Evolutionary conservation across 805 yeast species (phyloP).

Genomic region (Yarrowia porcina): DNA sequence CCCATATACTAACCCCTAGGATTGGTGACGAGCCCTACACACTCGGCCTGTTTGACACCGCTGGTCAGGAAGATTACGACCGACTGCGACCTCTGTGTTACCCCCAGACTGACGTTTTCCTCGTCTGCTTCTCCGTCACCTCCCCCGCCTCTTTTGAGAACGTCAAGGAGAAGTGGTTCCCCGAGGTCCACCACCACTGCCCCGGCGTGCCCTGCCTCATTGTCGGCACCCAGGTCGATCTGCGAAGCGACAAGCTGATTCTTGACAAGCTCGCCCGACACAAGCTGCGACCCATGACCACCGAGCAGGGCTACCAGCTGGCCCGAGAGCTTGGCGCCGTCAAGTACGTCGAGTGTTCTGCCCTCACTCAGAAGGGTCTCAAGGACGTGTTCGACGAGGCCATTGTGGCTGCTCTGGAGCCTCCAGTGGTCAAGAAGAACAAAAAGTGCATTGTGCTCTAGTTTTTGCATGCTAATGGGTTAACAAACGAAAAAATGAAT

Average conservation of each 20-base stretch:
- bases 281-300: constrained; percentile 77
- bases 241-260: constrained; percentile 88
- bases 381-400: constrained; percentile 99
- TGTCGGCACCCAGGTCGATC: constrained; percentile 95
- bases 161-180: constrained; percentile 98
- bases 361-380: constrained; percentile 92
- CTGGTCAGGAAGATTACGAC: constrained; percentile 99
- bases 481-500: constrained; percentile 8
- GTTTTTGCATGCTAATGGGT: constrained; percentile 28
- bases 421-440: constrained; percentile 83
- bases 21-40: constrained; percentile 98
- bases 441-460: constrained; percentile 77
- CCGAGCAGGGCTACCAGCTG: constrained; percentile 85
- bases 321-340: constrained; percentile 95
- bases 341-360: constrained; percentile 96
- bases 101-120: constrained; percentile 95
- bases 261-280: constrained; percentile 87
- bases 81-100: constrained; percentile 93
- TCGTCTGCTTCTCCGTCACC: constrained; percentile 93
- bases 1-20: constrained; percentile 15
- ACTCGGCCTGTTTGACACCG: constrained; percentile 95
- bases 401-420: constrained; percentile 95
- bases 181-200: constrained; percentile 96
- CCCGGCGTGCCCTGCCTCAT: constrained; percentile 97
- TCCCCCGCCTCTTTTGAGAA: constrained; percentile 97